Evolutionary conservation across 2,329 filamentous ascomycete genomes (phyloP).

Genomic region (Tolypocladium nubicola): DNA sequence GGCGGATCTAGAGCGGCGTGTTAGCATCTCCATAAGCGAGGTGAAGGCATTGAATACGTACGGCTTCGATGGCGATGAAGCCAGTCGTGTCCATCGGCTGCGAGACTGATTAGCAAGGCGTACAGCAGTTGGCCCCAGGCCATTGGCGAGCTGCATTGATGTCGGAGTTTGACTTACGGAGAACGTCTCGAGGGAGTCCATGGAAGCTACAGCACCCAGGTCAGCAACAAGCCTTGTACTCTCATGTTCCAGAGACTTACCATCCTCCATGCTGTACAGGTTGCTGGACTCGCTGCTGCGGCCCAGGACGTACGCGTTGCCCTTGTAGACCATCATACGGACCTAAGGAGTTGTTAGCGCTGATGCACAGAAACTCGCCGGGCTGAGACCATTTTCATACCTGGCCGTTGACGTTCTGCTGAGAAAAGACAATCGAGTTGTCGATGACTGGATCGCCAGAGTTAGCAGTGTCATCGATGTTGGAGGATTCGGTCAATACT

Average conservation of each 20-base stretch:
- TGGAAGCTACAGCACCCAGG: constrained; percentile 21
- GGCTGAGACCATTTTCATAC: constrained; percentile 16
- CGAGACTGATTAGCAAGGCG: constrained; percentile 7
- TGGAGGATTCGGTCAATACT: background rate
- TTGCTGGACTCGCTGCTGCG: constrained; percentile 34
- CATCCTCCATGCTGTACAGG: constrained; percentile 38
- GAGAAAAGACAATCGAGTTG: constrained; percentile 47
- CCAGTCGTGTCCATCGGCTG: constrained; percentile 47
- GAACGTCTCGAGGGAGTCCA: constrained; percentile 38
- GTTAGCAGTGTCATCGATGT: background rate
- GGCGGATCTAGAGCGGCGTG: constrained; percentile 37
- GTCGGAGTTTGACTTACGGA: constrained; percentile 9
- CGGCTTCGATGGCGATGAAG: constrained; percentile 56
- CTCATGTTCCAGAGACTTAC: background rate
- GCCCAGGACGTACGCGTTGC: constrained; percentile 32
- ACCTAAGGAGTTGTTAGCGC: constrained; percentile 13
- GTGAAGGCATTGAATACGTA: background rate
- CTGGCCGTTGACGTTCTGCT: constrained; percentile 18
- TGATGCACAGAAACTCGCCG: constrained; percentile 15
- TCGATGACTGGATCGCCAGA: constrained; percentile 30
- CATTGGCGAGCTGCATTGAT: background rate
- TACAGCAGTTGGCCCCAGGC: background rate
- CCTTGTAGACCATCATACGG: constrained; percentile 31
- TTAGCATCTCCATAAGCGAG: background rate
- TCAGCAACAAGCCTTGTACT: background rate